These are phyloP conservation scores for Dothiorella sarmentorum DNA, from an alignment of 2,329 filamentous ascomycete species.

Conservation along the genomic window DNA sequence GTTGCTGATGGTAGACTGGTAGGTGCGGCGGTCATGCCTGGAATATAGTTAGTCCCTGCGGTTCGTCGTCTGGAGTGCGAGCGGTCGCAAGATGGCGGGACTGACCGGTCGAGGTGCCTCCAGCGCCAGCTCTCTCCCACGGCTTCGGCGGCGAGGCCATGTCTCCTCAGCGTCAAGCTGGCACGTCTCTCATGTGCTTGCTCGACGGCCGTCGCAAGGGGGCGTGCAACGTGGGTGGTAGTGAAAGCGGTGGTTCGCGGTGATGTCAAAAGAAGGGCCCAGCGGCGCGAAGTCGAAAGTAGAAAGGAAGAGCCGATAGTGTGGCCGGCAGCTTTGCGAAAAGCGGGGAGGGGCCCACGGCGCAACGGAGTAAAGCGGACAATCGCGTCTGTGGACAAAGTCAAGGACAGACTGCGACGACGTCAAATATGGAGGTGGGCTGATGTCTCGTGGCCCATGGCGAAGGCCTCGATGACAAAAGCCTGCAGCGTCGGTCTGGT, in stretches of 20 bases:
- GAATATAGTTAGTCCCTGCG: conserved; percentile 10
- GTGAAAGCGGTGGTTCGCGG: conserved; percentile 9
- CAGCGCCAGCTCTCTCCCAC: conserved; percentile 80
- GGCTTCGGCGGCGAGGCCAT: conserved; percentile 90
- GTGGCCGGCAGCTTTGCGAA: background rate
- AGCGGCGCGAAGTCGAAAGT: background rate
- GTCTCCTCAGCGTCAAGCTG: conserved; percentile 25
- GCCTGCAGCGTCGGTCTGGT: background rate
- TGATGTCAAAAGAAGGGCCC: conserved; percentile 18
- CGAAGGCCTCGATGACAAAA: conserved; percentile 1
- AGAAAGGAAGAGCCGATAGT: conserved; percentile 2
- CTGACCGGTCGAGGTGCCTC: conserved; percentile 26
- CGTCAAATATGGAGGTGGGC: background rate
- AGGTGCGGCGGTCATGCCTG: conserved; percentile 33
- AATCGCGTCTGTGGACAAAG: too few species aligned
- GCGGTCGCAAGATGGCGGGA: background rate
- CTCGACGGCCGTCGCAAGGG: background rate
- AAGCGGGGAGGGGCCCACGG: conserved; percentile 10
- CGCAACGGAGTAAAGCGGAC: background rate
- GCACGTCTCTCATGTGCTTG: conserved; percentile 23
- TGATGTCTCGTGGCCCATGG: background rate
- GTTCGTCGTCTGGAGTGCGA: background rate
- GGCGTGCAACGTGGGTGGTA: background rate
- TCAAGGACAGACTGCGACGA: too few species aligned
- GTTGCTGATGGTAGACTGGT: conserved; percentile 41